phyloP scores from a whole-genome alignment of 768 basidiomycete genomes.

The Hypholoma fasciculare region DNA sequence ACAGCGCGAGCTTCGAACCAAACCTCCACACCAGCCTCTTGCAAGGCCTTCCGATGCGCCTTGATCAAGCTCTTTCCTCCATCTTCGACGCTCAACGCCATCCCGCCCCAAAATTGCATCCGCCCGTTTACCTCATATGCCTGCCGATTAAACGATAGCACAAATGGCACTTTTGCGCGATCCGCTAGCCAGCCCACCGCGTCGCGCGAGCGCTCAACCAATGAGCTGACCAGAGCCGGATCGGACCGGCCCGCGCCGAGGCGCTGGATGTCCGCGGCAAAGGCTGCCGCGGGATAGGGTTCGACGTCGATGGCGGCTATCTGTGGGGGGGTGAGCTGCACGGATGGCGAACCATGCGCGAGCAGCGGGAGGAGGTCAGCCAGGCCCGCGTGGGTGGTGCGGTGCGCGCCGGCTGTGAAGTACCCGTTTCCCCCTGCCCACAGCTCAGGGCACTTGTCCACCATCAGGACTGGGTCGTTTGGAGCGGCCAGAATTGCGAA shows the following conservation, averaged over 20 bases:
- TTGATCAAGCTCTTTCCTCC: conserved; percentile 70
- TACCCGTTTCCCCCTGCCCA: conserved; percentile 75
- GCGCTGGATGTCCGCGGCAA: conserved; percentile 60
- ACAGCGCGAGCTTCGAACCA: conserved; percentile 58
- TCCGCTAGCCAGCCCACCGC: conserved; percentile 58
- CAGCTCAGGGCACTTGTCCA: conserved; percentile 63
- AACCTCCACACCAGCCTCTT: conserved; percentile 48
- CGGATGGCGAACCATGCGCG: conserved; percentile 19
- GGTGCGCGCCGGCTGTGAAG: conserved; percentile 71
- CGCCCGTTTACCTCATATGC: conserved; percentile 64
- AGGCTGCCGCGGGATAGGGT: conserved; percentile 56
- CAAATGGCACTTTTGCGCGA: conserved; percentile 51
- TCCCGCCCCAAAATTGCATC: conserved; percentile 71
- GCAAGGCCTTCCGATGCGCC: conserved; percentile 51
- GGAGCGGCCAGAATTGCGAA: too few species aligned
- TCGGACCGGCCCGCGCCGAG: conserved; percentile 54
- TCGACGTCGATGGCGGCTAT: conserved; percentile 41
- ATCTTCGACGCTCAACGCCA: conserved; percentile 60
- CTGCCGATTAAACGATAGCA: conserved; percentile 62
- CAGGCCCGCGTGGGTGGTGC: conserved; percentile 64
- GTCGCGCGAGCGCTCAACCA: conserved; percentile 58
- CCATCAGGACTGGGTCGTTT: conserved; percentile 44
- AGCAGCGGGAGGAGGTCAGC: conserved; percentile 58
- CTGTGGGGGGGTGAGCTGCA: neutral
- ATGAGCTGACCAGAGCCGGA: conserved; percentile 42